Percentiles rank a stretch among this genome's conserved stretches.
phyloP scores from a whole-genome alignment of 352 stramenopile genomes.

The Thalassiosira allenii region DNA sequence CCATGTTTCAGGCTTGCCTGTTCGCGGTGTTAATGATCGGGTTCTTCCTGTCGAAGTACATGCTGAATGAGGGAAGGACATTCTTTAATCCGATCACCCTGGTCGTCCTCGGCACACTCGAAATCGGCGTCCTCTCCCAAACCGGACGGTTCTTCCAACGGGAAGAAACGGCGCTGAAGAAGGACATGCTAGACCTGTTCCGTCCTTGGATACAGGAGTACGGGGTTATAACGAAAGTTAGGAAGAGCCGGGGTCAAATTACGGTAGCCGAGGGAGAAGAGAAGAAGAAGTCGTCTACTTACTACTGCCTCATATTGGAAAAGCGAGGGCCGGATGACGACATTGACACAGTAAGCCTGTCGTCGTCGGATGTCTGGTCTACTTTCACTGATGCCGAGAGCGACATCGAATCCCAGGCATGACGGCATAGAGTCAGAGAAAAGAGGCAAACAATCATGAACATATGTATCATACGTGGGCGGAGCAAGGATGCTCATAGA shows the following conservation, averaged over 20 bases:
- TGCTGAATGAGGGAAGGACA: neutral
- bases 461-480: too few species aligned
- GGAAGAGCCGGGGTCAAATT: conserved; percentile 22
- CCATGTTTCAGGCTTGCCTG: conserved; percentile 21
- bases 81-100: conserved; percentile 38
- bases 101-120: conserved; percentile 10
- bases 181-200: conserved; percentile 23
- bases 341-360: conserved; percentile 38
- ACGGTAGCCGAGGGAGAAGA: neutral
- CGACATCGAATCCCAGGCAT: conserved; percentile 22
- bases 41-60: conserved; percentile 32
- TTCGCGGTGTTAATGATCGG: conserved; percentile 22
- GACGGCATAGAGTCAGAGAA: neutral
- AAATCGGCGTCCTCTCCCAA: conserved; percentile 22
- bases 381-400: conserved; percentile 34
- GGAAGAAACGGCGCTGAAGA: conserved; percentile 23
- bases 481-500: too few species aligned
- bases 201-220: conserved; percentile 44
- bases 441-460: too few species aligned
- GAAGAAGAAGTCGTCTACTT: neutral
- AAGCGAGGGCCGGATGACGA: conserved; percentile 26
- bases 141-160: conserved; percentile 14
- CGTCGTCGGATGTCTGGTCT: too few species aligned
- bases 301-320: conserved; percentile 42
- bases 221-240: conserved; percentile 36